Conservation (phyloP, 176 grass and related monocot genomes). For the Rhynchospora pubera region DNA sequence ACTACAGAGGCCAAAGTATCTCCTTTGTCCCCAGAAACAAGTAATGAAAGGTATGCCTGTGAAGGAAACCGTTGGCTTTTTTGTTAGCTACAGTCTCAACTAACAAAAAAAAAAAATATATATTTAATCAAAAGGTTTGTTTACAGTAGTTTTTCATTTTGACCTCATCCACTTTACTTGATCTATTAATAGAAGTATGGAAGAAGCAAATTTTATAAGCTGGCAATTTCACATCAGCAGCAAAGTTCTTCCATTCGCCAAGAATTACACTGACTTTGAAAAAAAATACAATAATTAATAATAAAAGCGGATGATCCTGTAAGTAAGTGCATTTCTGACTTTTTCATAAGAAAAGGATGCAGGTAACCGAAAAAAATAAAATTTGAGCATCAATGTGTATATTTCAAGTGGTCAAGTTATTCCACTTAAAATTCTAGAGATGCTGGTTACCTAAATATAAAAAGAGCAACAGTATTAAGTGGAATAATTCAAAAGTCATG, state of each 20-base stretch:
- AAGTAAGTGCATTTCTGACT: background rate
- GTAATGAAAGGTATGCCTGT: background rate
- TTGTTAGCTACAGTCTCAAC: no score
- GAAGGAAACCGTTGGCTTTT: background rate
- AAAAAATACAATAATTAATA: background rate
- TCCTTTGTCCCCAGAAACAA: constrained; percentile 4
- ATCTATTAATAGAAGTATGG: background rate
- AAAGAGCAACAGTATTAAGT: no score
- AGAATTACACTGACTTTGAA: background rate
- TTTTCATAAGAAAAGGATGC: background rate
- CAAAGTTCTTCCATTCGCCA: background rate
- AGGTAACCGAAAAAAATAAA: background rate
- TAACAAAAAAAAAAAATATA: background rate
- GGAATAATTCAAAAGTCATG: no score
- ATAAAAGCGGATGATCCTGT: background rate
- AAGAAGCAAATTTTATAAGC: background rate
- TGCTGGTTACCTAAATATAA: no score
- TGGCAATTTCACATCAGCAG: background rate
- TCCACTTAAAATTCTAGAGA: no score
- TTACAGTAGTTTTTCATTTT: background rate
- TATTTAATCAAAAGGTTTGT: background rate
- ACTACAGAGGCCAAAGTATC: constrained; percentile 5
- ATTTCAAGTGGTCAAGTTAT: no score
- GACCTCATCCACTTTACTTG: background rate
- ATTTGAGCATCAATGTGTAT: background rate